A percentile compares a stretch with the other conserved stretches of the same genome.
Evolutionary conservation across 1,284 basidiomycete genomes (phyloP).

Genomic region (Ustilago crameri): DNA sequence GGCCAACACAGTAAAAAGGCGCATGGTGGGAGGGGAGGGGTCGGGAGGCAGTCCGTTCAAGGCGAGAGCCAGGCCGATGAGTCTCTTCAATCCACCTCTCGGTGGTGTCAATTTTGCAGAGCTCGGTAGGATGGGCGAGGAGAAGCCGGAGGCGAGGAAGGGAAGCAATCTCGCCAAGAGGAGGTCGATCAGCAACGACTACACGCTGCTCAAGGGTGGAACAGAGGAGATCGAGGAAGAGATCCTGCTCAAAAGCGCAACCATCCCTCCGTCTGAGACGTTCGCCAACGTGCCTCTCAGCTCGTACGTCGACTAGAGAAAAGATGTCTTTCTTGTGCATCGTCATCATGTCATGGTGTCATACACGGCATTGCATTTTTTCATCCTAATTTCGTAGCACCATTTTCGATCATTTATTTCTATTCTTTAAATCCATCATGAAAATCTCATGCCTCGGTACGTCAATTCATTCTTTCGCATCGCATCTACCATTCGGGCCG

Average conservation of each 20-base stretch:
- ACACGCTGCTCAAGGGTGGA: constrained; percentile 27
- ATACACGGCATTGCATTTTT: too few relatives aligned
- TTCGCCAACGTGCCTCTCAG: constrained; percentile 24
- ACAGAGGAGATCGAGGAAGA: constrained; percentile 35
- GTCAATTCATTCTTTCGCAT: too few relatives aligned
- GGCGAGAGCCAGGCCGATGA: constrained; percentile 24
- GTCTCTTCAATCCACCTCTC: constrained; percentile 21
- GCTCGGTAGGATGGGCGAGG: background rate
- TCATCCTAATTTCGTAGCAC: too few relatives aligned
- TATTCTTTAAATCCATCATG: too few relatives aligned
- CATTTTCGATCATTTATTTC: too few relatives aligned
- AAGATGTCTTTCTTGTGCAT: too few relatives aligned
- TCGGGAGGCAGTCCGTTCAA: constrained; percentile 10
- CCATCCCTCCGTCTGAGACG: constrained; percentile 29
- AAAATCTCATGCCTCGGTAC: too few relatives aligned
- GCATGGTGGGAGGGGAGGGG: background rate
- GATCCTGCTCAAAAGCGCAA: constrained; percentile 13
- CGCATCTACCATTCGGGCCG: too few relatives aligned
- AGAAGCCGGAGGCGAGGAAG: background rate
- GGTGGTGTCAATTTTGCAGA: background rate
- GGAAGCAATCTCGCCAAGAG: constrained; percentile 1
- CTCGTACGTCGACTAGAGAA: background rate
- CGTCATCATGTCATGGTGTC: too few relatives aligned
- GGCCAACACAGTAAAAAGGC: background rate
- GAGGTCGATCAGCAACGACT: constrained; percentile 41